Evolutionary conservation across 2,329 filamentous ascomycete genomes (phyloP), one percentile per base, ranked within the genome.

Genomic region (Colletotrichum sp.): DNA sequence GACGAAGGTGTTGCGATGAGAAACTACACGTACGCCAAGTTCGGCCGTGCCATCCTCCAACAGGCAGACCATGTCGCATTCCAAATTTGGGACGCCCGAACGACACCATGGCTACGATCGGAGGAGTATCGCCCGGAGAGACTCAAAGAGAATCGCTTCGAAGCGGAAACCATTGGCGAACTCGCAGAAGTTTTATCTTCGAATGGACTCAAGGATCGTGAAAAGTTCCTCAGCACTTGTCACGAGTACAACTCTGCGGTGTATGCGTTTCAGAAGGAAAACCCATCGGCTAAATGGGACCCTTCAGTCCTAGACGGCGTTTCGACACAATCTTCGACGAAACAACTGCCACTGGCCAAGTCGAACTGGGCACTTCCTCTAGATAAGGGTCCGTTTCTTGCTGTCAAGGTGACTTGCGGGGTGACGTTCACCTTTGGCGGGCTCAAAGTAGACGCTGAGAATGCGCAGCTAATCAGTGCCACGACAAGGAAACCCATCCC

Each of bases 351-450:
- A 0, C 80, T 92, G 10, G 84, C 89, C 1, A 95, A 94, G 83
- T 90, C 91, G 0, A 94, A 94, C 77, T 94, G 92, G 93, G 92
- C 92, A 1, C 78, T 92, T 7, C 88, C 92, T 0, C 78, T 94
- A 9, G 86, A 89, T 48, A 81, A 90, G 77, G 84, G 85, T 0
- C 92, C 92, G 0, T 94, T 92, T 79, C 82, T 92, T 28, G 92
- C 92, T 1, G 89, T 94, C 61, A 90, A 91, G 78, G 92, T 94
- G 4, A 90, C 89, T 6, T 92, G 91, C 61, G 93, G 93, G 2
- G 88, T 94, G 18, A 94, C 92, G 0, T 94, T 94, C 78, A 94
- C 92, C 0, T 94, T 94, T 83, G 93, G 92, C 2, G 92, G 93
- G 0, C 82, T 94, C 8, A 86, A 87, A 7, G 88, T 92, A 3